A percentile compares a stretch with the other conserved stretches of the same genome.
phyloP scores from a whole-genome alignment of 306 rosid species.

The Vicia villosa region DNA sequence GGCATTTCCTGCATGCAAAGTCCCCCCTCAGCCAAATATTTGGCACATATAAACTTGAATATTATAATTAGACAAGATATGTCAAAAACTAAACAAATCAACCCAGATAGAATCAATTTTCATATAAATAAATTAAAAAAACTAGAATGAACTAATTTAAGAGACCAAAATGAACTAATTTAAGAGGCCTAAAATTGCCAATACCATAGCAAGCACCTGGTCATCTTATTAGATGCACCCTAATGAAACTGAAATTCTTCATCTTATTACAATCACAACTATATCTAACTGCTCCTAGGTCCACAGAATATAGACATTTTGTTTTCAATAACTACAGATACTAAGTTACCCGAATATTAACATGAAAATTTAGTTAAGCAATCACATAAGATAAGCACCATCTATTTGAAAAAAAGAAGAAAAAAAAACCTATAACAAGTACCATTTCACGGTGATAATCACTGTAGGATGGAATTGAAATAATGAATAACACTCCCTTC shows the following conservation, averaged over 20 bases:
- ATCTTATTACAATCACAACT: conserved; percentile 12
- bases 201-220: background rate
- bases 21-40: background rate
- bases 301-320: background rate
- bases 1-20: background rate
- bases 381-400: background rate
- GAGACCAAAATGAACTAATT: background rate
- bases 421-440: background rate
- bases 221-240: background rate
- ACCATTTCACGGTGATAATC: conserved; percentile 18
- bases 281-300: conserved; percentile 4
- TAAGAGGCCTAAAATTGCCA: conserved; percentile 14
- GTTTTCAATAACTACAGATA: conserved; percentile 1
- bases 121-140: background rate
- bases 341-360: background rate
- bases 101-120: background rate
- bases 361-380: conserved; percentile 10
- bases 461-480: conserved; percentile 11
- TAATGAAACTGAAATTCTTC: background rate
- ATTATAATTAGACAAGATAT: conserved; percentile 8
- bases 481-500: background rate
- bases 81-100: conserved; percentile 10
- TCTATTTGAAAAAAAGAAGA: conserved; percentile 13
- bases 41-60: background rate
- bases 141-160: background rate